phyloP scores from a whole-genome alignment of 2,329 filamentous ascomycete species.

The Claviceps fusiformis region DNA sequence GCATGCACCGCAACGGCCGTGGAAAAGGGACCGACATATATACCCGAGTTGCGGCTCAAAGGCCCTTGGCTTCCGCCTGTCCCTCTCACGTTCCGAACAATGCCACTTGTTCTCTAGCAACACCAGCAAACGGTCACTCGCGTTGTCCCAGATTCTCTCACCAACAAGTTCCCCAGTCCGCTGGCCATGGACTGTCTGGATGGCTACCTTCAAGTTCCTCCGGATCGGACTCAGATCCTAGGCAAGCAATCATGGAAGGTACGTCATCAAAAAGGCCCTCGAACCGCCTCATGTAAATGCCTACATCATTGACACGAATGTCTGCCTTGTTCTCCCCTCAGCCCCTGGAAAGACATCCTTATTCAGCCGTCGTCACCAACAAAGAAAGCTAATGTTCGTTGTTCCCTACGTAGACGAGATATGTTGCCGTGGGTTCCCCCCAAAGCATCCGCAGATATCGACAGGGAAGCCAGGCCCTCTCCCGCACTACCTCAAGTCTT shows the following conservation, averaged over 20 bases:
- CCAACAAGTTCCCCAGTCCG: slow-evolving; percentile 1
- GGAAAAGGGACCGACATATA: not conserved
- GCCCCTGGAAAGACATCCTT: not conserved
- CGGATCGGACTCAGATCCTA: slow-evolving; percentile 36
- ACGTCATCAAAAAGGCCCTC: slow-evolving; percentile 9
- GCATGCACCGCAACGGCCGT: not conserved
- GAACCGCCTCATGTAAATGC: not conserved
- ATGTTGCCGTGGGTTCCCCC: slow-evolving; percentile 39
- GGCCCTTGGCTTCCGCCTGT: not conserved
- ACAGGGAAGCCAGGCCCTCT: slow-evolving; percentile 22
- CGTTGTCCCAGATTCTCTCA: not conserved
- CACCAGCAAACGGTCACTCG: not conserved
- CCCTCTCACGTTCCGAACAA: not conserved
- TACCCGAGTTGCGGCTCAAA: not conserved
- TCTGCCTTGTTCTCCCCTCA: not conserved
- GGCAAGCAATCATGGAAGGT: slow-evolving; percentile 41
- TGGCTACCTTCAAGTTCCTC: slow-evolving; percentile 35
- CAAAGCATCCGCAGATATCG: slow-evolving; percentile 19
- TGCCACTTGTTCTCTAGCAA: not conserved
- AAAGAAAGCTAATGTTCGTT: slow-evolving; percentile 6
- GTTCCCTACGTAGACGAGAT: slow-evolving; percentile 34
- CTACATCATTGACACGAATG: not conserved
- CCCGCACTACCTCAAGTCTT: slow-evolving; percentile 27
- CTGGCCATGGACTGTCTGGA: slow-evolving; percentile 26
- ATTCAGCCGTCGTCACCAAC: not conserved